These are phyloP conservation scores for Ganoderma meredithae DNA, from an alignment of 1,284 basidiomycete species.

Conservation along the genomic window DNA sequence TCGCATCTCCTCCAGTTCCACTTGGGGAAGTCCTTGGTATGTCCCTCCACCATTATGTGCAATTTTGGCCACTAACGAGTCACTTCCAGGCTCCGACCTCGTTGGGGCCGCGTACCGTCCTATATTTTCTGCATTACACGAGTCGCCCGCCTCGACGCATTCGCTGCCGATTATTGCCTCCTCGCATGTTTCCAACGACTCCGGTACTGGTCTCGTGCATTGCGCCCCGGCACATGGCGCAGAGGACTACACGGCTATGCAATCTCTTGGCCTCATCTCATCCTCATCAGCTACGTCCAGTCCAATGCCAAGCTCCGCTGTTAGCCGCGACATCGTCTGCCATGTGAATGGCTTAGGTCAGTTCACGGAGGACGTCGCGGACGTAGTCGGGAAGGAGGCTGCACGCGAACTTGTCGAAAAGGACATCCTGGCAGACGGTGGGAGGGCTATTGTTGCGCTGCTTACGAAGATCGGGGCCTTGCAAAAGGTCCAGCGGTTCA, in stretches of 20 bases:
- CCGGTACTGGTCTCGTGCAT: conserved; percentile 97
- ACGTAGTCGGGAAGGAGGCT: conserved; percentile 58
- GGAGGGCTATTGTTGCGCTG: conserved; percentile 69
- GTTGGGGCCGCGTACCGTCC: conserved; percentile 73
- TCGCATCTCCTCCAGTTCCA: conserved; percentile 5
- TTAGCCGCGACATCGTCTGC: conserved; percentile 56
- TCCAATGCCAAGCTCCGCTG: neutral
- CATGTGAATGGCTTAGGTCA: conserved; percentile 87
- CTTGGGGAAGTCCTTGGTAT: conserved; percentile 62
- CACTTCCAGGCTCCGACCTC: conserved; percentile 63
- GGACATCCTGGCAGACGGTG: conserved; percentile 78
- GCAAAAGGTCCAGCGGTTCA: conserved; percentile 74
- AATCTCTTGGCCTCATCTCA: conserved; percentile 54
- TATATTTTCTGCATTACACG: conserved; percentile 58
- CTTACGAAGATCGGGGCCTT: conserved; percentile 68
- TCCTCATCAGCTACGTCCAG: conserved; percentile 31
- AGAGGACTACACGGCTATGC: conserved; percentile 89
- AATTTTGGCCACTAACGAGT: neutral
- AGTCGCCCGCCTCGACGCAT: conserved; percentile 18
- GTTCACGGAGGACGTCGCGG: conserved; percentile 66
- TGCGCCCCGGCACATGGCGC: conserved; percentile 95
- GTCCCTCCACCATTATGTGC: neutral
- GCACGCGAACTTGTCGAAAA: conserved; percentile 67
- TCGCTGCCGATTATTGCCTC: conserved; percentile 57
- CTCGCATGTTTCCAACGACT: conserved; percentile 83